These are phyloP conservation scores for Singerocomus inundabilis DNA, from an alignment of 1,284 basidiomycete genomes.

Conservation along the genomic window DNA sequence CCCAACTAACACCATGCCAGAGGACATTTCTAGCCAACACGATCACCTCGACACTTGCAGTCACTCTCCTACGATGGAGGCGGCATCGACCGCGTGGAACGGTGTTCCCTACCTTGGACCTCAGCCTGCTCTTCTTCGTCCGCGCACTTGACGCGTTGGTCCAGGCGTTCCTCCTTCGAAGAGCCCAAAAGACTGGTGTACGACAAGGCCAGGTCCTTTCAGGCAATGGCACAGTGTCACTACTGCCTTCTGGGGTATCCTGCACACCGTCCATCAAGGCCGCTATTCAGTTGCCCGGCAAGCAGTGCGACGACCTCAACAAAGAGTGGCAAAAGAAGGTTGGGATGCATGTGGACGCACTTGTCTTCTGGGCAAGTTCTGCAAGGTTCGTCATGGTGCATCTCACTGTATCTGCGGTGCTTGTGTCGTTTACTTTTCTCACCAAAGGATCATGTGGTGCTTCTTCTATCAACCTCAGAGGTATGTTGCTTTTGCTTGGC, in stretches of 20 bases:
- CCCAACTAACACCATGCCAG: conserved; percentile 32
- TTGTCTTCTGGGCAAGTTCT: conserved; percentile 73
- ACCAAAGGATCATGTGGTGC: conserved; percentile 77
- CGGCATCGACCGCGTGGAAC: conserved; percentile 1
- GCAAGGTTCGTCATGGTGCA: conserved; percentile 51
- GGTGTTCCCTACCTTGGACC: conserved; percentile 59
- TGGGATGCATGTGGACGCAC: conserved; percentile 54
- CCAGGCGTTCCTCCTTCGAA: conserved; percentile 36
- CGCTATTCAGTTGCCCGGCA: neutral
- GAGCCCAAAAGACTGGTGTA: conserved; percentile 7
- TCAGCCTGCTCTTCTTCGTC: conserved; percentile 67
- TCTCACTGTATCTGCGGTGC: neutral
- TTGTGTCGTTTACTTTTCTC: conserved; percentile 3
- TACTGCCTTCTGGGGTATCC: neutral
- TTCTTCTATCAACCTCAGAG: conserved; percentile 73
- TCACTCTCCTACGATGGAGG: conserved; percentile 52
- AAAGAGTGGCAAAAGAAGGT: conserved; percentile 18
- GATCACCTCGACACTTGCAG: conserved; percentile 55
- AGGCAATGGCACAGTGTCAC: neutral
- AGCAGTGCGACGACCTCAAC: conserved; percentile 6
- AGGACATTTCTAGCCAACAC: conserved; percentile 57
- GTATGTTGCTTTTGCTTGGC: conserved; percentile 34
- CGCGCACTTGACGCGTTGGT: conserved; percentile 62
- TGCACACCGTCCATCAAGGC: neutral
- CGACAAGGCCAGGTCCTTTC: neutral